Percentiles rank a stretch among this genome's conserved stretches.
Evolutionary conservation across 1,284 basidiomycete genomes (phyloP).

Genomic region (Microstroma glucosiphilum): DNA sequence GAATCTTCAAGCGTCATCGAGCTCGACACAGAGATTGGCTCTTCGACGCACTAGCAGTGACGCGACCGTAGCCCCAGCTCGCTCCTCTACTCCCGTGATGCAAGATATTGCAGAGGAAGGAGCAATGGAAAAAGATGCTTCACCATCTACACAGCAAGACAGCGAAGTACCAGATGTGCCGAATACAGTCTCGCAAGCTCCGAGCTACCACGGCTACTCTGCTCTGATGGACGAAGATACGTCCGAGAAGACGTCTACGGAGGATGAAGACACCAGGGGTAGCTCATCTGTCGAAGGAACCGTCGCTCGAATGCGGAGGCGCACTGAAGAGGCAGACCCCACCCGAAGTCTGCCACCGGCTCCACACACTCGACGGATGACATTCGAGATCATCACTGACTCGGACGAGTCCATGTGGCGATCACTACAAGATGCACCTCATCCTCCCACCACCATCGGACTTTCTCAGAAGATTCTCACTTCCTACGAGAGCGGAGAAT

Average conservation of each 20-base stretch:
- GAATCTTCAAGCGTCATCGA: too few relatives aligned
- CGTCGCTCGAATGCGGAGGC: constrained; percentile 1
- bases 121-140: too few relatives aligned
- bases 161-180: too few relatives aligned
- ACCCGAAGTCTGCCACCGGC: constrained; percentile 5
- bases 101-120: too few relatives aligned
- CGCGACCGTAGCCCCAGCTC: too few relatives aligned
- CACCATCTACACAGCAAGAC: too few relatives aligned
- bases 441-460: constrained; percentile 7
- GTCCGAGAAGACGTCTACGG: not conserved
- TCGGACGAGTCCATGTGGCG: constrained; percentile 13
- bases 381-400: constrained; percentile 8
- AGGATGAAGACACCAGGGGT: not conserved
- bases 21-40: too few relatives aligned
- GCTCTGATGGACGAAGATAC: constrained; percentile 14
- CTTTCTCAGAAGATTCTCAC: not conserved
- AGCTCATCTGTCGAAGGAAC: not conserved
- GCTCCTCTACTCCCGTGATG: too few relatives aligned
- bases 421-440: constrained; percentile 7
- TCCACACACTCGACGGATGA: too few relatives aligned
- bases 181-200: too few relatives aligned
- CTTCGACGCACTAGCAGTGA: too few relatives aligned
- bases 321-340: constrained; percentile 17
- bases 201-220: constrained; percentile 17
- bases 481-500: not conserved